Conservation (phyloP, 225 moss, liverwort and hornwort genomes). For the Sphagnum contortum region DNA sequence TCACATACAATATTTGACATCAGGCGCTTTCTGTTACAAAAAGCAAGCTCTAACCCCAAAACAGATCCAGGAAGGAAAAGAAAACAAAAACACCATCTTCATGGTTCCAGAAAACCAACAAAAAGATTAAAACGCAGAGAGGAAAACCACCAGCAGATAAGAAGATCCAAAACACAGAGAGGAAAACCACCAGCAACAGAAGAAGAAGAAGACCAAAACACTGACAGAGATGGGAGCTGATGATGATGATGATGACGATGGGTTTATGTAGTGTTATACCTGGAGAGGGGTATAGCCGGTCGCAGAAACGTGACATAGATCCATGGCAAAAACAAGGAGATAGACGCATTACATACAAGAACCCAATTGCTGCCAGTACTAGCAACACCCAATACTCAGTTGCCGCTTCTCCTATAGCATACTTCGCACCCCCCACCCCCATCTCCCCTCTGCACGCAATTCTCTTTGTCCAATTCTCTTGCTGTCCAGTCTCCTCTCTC, state of each 20-base stretch:
- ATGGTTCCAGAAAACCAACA: no score
- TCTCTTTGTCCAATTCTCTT: no score
- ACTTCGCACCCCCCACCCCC: constrained; percentile 11
- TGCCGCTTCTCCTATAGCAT: constrained; percentile 18
- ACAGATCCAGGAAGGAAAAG: not conserved
- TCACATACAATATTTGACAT: no score
- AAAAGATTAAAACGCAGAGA: no score
- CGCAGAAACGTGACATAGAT: constrained; percentile 46
- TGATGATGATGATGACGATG: not conserved
- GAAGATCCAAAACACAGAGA: no score
- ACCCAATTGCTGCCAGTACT: constrained; percentile 40
- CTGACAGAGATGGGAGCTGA: not conserved
- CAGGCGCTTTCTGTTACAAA: no score
- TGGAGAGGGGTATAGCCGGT: constrained; percentile 40
- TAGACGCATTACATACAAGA: constrained; percentile 33
- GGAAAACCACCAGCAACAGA: not conserved
- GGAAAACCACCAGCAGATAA: no score
- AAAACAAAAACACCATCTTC: no score
- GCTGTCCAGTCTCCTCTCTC: no score
- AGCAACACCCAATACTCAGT: constrained; percentile 35
- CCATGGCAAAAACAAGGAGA: constrained; percentile 37
- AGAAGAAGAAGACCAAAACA: not conserved
- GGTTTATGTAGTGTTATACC: constrained; percentile 7
- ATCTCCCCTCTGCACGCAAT: constrained; percentile 1
- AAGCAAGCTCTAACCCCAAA: not conserved